Conservation (phyloP, 148 eudicot genomes). For the Silene latifolia region DNA sequence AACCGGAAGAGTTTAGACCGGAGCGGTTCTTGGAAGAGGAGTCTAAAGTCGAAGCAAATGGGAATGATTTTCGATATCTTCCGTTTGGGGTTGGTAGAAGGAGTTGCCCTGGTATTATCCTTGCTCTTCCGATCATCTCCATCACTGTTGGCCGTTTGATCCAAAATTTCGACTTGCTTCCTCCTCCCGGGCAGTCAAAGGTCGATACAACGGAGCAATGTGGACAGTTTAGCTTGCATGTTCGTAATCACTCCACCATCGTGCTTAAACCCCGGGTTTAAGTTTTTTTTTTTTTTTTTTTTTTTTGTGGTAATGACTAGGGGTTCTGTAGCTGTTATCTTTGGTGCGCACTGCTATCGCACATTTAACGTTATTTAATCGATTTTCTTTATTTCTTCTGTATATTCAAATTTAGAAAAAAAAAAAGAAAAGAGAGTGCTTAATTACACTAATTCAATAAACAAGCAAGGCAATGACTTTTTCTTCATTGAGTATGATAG, state of each 20-base stretch:
- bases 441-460: not conserved
- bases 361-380: too few relatives aligned
- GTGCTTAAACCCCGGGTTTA: constrained; percentile 45
- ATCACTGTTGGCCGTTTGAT: constrained; percentile 69
- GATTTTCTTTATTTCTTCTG: too few relatives aligned
- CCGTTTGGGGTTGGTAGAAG: constrained; percentile 75
- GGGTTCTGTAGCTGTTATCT: too few relatives aligned
- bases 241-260: constrained; percentile 54
- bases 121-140: constrained; percentile 65
- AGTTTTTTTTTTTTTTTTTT: not conserved
- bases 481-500: too few relatives aligned
- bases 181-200: constrained; percentile 60
- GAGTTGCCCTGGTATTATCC: constrained; percentile 78
- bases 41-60: constrained; percentile 62
- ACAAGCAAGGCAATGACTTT: too few relatives aligned
- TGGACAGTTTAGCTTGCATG: constrained; percentile 62
- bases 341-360: too few relatives aligned
- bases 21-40: constrained; percentile 82
- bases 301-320: too few relatives aligned
- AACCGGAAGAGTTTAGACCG: constrained; percentile 73
- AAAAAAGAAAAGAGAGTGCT: too few relatives aligned
- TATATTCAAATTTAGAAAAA: too few relatives aligned
- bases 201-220: constrained; percentile 58
- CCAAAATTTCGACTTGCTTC: constrained; percentile 66
- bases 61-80: constrained; percentile 63